phyloP scores from a whole-genome alignment of 768 basidiomycete genomes.

The Collybia mongolica region DNA sequence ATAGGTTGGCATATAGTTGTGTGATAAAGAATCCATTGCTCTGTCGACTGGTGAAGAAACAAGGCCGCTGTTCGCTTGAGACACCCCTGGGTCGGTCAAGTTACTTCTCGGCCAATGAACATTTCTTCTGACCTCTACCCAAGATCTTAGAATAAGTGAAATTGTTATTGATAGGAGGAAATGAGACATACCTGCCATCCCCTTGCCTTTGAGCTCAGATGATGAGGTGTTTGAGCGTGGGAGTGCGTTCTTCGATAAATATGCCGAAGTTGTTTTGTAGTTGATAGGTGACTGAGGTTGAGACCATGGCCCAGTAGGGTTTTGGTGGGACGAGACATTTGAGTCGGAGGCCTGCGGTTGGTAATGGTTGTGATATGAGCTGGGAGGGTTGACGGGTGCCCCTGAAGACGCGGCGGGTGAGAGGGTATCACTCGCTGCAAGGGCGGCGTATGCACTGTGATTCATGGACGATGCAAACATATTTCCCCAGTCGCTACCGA shows the following conservation, averaged over 20 bases:
- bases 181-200: slow-evolving; percentile 18
- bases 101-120: slow-evolving; percentile 3
- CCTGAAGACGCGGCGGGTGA: slow-evolving; percentile 30
- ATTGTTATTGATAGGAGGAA: slow-evolving; percentile 2
- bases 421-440: slow-evolving; percentile 60
- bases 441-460: slow-evolving; percentile 57
- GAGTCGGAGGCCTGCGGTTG: slow-evolving; percentile 15
- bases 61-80: slow-evolving; percentile 12
- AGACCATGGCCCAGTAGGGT: slow-evolving; percentile 27
- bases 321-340: slow-evolving; percentile 13
- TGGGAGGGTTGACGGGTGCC: slow-evolving; percentile 37
- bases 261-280: slow-evolving; percentile 18
- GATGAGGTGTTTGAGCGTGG: slow-evolving; percentile 29
- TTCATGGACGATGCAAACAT: slow-evolving; percentile 64
- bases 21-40: slow-evolving; percentile 9
- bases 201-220: slow-evolving; percentile 20
- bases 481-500: slow-evolving; percentile 48
- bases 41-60: slow-evolving; percentile 5
- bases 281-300: slow-evolving; percentile 21
- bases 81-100: slow-evolving; percentile 5
- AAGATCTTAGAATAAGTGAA: slow-evolving; percentile 1
- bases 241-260: slow-evolving; percentile 22
- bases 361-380: slow-evolving; percentile 25
- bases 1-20: slow-evolving; percentile 20
- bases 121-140: slow-evolving; percentile 10